Percentiles rank a stretch among this genome's conserved stretches.
phyloP scores from a whole-genome alignment of 1,139 yeast genomes.

The Yamadazyma oceani region DNA sequence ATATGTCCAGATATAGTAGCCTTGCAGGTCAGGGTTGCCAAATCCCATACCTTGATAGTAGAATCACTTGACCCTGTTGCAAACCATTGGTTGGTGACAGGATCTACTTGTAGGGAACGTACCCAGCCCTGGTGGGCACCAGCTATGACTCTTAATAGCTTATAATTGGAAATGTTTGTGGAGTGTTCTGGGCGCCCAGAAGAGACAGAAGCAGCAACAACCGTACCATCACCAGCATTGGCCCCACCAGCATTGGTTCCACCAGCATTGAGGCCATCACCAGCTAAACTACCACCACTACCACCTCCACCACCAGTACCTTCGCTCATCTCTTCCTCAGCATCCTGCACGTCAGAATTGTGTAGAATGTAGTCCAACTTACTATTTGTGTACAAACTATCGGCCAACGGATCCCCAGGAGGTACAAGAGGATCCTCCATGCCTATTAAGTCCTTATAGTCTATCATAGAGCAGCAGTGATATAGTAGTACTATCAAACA shows the following conservation, averaged over 20 bases:
- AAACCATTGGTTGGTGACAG: slow-evolving; percentile 81
- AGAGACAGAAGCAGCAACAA: too few relatives aligned
- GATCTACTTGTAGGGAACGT: slow-evolving; percentile 75
- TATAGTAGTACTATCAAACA: too few relatives aligned
- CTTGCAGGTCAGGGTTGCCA: slow-evolving; percentile 68
- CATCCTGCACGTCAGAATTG: background rate
- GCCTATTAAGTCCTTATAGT: slow-evolving; percentile 14
- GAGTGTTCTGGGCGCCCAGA: background rate
- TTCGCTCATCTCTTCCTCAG: background rate
- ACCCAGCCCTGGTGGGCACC: slow-evolving; percentile 95
- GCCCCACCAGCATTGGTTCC: background rate
- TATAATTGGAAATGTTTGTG: slow-evolving; percentile 44
- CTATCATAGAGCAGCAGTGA: slow-evolving; percentile 8
- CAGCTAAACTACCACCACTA: too few relatives aligned
- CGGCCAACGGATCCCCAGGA: slow-evolving; percentile 34
- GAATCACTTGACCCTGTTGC: slow-evolving; percentile 89
- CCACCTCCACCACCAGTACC: slow-evolving; percentile 1
- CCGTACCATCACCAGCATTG: too few relatives aligned
- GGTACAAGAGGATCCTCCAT: slow-evolving; percentile 23
- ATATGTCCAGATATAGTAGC: slow-evolving; percentile 87
- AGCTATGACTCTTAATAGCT: slow-evolving; percentile 67
- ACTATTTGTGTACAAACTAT: slow-evolving; percentile 31
- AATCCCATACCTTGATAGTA: slow-evolving; percentile 89
- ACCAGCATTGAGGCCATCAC: background rate
- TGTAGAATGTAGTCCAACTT: slow-evolving; percentile 25